Percentiles rank a stretch among this genome's conserved stretches.
These are phyloP conservation scores for Lyophyllum decastes DNA, from an alignment of 768 basidiomycete genomes.

Conservation along the genomic window DNA sequence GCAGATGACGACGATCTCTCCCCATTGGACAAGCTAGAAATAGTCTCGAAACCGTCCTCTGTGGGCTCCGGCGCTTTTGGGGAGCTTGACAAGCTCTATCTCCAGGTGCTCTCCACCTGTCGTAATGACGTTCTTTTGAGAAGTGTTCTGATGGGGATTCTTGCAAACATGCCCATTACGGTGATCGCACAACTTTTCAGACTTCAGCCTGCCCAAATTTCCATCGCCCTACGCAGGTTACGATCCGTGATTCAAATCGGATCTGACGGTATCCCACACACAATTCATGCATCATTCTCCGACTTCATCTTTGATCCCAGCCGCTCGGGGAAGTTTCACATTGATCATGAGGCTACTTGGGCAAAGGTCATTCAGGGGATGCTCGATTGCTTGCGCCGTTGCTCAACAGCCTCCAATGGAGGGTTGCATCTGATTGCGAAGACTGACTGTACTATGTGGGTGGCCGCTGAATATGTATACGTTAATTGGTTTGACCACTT, in stretches of 20 bases:
- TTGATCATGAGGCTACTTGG: background rate
- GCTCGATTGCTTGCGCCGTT: background rate
- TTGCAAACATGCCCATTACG: background rate
- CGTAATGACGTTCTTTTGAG: background rate
- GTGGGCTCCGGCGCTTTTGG: background rate
- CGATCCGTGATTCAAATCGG: too few relatives aligned
- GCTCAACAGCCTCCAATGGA: background rate
- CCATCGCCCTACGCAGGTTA: background rate
- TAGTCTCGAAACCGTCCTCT: background rate
- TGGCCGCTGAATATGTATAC: too few relatives aligned
- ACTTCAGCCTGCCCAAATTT: background rate
- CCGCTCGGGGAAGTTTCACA: background rate
- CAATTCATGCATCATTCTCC: background rate
- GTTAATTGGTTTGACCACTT: too few relatives aligned
- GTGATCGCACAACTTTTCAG: background rate
- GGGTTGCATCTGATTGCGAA: background rate
- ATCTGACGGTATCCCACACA: background rate
- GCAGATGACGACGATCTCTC: slow-evolving; percentile 4
- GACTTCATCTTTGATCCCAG: background rate
- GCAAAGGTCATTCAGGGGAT: background rate
- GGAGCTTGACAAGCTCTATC: background rate
- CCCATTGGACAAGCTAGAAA: background rate
- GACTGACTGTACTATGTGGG: background rate
- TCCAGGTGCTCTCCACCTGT: background rate
- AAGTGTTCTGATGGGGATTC: background rate